Conservation (phyloP, 371 early-diverging fungal genomes). For the Saksenaea vasiformis region DNA sequence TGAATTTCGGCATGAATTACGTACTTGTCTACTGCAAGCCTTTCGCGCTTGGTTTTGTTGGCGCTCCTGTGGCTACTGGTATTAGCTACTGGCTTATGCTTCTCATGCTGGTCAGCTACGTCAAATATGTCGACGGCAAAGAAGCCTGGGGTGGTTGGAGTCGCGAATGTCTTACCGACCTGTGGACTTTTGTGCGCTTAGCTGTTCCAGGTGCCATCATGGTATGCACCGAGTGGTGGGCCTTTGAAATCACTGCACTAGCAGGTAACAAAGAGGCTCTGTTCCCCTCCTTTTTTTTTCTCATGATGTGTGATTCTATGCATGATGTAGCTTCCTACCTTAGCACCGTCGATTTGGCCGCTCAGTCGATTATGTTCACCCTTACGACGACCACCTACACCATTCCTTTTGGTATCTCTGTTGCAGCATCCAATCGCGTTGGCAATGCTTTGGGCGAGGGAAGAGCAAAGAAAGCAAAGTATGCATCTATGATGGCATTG, state of each 20-base stretch:
- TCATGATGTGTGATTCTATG: background rate
- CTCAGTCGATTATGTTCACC: slow-evolving; percentile 79
- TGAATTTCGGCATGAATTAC: slow-evolving; percentile 69
- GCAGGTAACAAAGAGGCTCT: slow-evolving; percentile 34
- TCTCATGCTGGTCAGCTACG: slow-evolving; percentile 55
- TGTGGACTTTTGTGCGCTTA: slow-evolving; percentile 57
- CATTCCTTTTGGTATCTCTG: slow-evolving; percentile 65
- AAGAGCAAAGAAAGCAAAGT: slow-evolving; percentile 40
- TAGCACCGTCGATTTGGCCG: slow-evolving; percentile 75
- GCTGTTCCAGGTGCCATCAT: slow-evolving; percentile 49
- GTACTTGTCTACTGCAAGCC: slow-evolving; percentile 63
- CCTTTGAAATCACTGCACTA: slow-evolving; percentile 63
- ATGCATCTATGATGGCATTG: slow-evolving; percentile 44
- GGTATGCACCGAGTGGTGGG: slow-evolving; percentile 71
- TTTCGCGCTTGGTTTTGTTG: slow-evolving; percentile 68
- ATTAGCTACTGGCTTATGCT: slow-evolving; percentile 68
- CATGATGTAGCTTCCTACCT: slow-evolving; percentile 59
- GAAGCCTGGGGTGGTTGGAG: slow-evolving; percentile 81
- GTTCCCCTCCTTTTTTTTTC: background rate
- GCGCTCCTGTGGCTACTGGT: slow-evolving; percentile 78
- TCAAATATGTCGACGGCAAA: slow-evolving; percentile 58
- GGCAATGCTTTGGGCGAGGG: slow-evolving; percentile 72
- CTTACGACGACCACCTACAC: slow-evolving; percentile 70
- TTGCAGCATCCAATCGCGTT: slow-evolving; percentile 76
- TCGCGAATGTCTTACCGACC: slow-evolving; percentile 52